A percentile compares a stretch with the other conserved stretches of the same genome.
Evolutionary conservation across 495 filamentous ascomycete species (phyloP).

Genomic region (Penicillium pulvis): DNA sequence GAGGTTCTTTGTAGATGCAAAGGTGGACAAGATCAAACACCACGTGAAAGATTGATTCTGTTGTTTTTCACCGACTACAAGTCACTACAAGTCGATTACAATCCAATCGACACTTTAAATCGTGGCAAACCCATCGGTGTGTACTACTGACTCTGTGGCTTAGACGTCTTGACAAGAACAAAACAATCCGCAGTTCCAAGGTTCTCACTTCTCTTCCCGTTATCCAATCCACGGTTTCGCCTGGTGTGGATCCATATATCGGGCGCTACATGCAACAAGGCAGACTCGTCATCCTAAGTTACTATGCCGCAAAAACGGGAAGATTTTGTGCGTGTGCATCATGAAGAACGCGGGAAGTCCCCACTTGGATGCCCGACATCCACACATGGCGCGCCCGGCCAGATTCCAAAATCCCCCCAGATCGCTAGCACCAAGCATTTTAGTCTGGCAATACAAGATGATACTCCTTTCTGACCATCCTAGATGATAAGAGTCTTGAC

Average conservation of each 20-base stretch:
- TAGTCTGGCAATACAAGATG: background rate
- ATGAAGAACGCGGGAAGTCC: background rate
- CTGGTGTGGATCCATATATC: background rate
- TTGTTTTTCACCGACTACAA: background rate
- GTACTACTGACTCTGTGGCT: background rate
- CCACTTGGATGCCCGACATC: slow-evolving; percentile 2
- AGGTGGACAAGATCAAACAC: background rate
- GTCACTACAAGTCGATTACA: background rate
- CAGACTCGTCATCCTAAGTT: no score
- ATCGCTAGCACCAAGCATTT: background rate
- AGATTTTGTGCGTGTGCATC: no score
- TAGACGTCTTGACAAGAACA: background rate
- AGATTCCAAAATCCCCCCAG: background rate
- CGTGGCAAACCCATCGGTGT: no score
- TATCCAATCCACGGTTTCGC: background rate
- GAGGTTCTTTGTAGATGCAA: background rate
- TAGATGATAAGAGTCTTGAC: background rate
- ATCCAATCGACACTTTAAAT: no score
- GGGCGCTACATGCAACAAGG: background rate
- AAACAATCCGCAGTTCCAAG: background rate
- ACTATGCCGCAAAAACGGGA: no score
- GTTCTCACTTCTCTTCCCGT: background rate
- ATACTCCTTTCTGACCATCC: background rate
- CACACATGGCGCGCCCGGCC: background rate
- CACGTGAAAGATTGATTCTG: background rate